Evolutionary conservation across 768 basidiomycete genomes (phyloP).

Genomic region (Sarcomyxa edulis): DNA sequence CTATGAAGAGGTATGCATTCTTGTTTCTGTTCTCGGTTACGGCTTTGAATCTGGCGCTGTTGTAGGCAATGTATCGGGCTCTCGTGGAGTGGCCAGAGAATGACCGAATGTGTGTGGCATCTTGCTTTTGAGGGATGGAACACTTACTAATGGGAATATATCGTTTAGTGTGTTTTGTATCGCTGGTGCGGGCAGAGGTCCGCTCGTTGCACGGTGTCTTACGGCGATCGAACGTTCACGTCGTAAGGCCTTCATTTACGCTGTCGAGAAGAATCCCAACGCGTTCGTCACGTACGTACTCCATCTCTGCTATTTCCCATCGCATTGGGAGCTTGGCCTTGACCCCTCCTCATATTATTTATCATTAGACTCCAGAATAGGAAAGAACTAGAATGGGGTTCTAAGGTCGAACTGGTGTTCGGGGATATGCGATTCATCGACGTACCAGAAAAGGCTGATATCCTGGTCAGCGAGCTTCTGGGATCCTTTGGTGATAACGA

Average conservation of each 20-base stretch:
- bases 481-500: constrained; percentile 99
- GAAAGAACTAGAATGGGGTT: constrained; percentile 77
- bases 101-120: constrained; percentile 53
- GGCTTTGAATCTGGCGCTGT: constrained; percentile 5
- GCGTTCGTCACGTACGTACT: constrained; percentile 86
- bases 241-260: constrained; percentile 66
- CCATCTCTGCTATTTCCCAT: constrained; percentile 4
- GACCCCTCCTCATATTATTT: neutral
- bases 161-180: constrained; percentile 72
- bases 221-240: constrained; percentile 66
- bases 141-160: neutral
- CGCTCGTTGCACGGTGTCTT: constrained; percentile 82
- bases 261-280: constrained; percentile 95
- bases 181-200: constrained; percentile 93
- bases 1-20: constrained; percentile 76
- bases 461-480: constrained; percentile 91
- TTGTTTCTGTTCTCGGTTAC: constrained; percentile 8
- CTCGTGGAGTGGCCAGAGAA: constrained; percentile 64
- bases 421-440: constrained; percentile 90
- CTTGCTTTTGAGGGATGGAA: too few species aligned
- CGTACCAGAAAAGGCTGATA: constrained; percentile 85
- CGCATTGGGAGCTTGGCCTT: too few species aligned
- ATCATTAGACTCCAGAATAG: constrained; percentile 72
- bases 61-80: constrained; percentile 75
- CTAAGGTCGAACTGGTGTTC: constrained; percentile 74